phyloP scores from a whole-genome alignment of 768 basidiomycete species.

The Astraeus odoratus region DNA sequence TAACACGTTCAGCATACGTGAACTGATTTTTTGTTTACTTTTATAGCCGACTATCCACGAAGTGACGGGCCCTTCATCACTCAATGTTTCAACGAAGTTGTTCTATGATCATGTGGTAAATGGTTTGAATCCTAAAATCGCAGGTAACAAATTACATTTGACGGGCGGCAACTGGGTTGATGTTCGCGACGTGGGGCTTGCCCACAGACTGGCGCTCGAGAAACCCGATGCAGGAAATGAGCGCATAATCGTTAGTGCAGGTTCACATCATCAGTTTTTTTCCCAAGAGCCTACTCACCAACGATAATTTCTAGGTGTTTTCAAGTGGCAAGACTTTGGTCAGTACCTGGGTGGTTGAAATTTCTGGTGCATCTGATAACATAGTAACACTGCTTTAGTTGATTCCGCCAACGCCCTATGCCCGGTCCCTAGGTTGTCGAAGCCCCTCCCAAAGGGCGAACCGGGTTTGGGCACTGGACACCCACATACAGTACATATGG shows the following conservation, averaged over 20 bases:
- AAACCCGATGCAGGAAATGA: conserved; percentile 48
- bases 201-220: conserved; percentile 47
- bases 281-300: not conserved
- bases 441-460: conserved; percentile 26
- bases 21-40: not conserved
- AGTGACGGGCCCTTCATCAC: conserved; percentile 23
- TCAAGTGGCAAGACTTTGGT: conserved; percentile 29
- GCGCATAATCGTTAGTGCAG: conserved; percentile 45
- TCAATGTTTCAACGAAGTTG: conserved; percentile 33
- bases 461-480: conserved; percentile 25
- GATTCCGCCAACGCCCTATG: conserved; percentile 30
- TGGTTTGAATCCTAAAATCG: conserved; percentile 12
- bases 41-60: conserved; percentile 42
- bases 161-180: conserved; percentile 36
- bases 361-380: not conserved
- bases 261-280: conserved; percentile 8
- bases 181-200: conserved; percentile 49
- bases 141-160: conserved; percentile 15
- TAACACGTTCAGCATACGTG: not conserved
- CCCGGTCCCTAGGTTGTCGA: conserved; percentile 26
- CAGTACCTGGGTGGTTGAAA: not conserved
- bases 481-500: conserved; percentile 12
- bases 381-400: conserved; percentile 21
- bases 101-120: conserved; percentile 30
- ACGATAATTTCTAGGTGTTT: conserved; percentile 13